Evolutionary conservation across 768 basidiomycete genomes (phyloP), one percentile per base, ranked within the genome.

Genomic region (Mycena vulgaris): DNA sequence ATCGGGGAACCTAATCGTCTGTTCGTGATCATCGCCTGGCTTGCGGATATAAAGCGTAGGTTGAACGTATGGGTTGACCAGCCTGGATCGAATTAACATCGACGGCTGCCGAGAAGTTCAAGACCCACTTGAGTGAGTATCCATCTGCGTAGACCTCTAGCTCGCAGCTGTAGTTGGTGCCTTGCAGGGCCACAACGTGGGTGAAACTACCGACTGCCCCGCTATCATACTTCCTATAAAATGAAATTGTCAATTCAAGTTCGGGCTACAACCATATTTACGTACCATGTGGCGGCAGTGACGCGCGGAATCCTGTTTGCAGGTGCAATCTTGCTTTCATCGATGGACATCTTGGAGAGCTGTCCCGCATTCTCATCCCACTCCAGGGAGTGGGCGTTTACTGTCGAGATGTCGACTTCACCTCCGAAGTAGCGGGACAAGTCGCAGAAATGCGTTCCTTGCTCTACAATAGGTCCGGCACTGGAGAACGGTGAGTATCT

Each of bases 401-500:
- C 93, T 37, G 88, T 89, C 59, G 89, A 83, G 69, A 97, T 90
- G 77, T 98, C 95, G 66, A 98, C 95, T 73, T 97, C 95, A 19
- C 97, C 97, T 59, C 97, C 97, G 77, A 99, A 98, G 86, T 97
- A 97, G 74, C 97, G 93, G 45, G 96, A 98, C 49, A 98, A 88
- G 83, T 98, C 96, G 75, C 95, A 96, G 84, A 98, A 97, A 84
- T 99, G 97, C 17, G 97, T 99, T 53, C 95, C 97, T 83, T 96
- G 94, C 80, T 96, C 95, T 71, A 97, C 84, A 74, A 96, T 86
- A 6, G 95, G 94, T 23, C 94, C 94, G 62, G 89, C 92, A 77
- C 93, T 92, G 73, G 19, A 66, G 64, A 31, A 73, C 21, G 30
- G 66, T 9, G 55, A 71, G 28, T 40, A 21, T 27, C 70, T 27